Evolutionary conservation across 1,284 basidiomycete species (phyloP).

Genomic region (Vanrija pseudolonga): DNA sequence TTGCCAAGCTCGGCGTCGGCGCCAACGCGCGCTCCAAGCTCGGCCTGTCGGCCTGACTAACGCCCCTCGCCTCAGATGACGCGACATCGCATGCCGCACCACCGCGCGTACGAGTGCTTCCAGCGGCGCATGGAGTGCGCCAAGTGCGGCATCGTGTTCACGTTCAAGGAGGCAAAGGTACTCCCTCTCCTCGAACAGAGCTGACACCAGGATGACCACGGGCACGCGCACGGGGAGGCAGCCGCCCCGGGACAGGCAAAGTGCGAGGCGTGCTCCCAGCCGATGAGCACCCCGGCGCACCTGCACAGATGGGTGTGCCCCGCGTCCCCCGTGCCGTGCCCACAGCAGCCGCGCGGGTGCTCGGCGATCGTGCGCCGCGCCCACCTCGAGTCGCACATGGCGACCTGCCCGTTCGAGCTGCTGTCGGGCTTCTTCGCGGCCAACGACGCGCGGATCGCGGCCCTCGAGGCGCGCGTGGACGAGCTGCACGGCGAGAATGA

Average conservation of each 20-base stretch:
- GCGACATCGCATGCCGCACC: constrained; percentile 32
- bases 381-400: constrained; percentile 52
- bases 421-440: constrained; percentile 60
- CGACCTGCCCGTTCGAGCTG: constrained; percentile 60
- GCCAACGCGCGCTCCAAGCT: too few species aligned
- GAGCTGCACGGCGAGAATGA: constrained; percentile 61
- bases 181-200: not conserved
- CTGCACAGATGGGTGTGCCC: constrained; percentile 35
- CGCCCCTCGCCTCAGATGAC: constrained; percentile 24
- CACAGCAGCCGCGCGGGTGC: constrained; percentile 58
- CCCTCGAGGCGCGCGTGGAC: constrained; percentile 50
- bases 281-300: not conserved
- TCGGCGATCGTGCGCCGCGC: constrained; percentile 55
- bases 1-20: too few species aligned
- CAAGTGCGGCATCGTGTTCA: constrained; percentile 27
- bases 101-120: constrained; percentile 43
- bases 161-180: constrained; percentile 28
- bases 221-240: not conserved
- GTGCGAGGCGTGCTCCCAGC: constrained; percentile 17
- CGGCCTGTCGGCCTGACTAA: too few species aligned
- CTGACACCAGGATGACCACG: constrained; percentile 5
- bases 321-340: constrained; percentile 52
- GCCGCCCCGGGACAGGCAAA: too few species aligned
- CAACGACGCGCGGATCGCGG: constrained; percentile 52
- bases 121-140: constrained; percentile 39